Base-by-base conservation (phyloP, 305 asterid species). In the Nicotiana rustica region DNA sequence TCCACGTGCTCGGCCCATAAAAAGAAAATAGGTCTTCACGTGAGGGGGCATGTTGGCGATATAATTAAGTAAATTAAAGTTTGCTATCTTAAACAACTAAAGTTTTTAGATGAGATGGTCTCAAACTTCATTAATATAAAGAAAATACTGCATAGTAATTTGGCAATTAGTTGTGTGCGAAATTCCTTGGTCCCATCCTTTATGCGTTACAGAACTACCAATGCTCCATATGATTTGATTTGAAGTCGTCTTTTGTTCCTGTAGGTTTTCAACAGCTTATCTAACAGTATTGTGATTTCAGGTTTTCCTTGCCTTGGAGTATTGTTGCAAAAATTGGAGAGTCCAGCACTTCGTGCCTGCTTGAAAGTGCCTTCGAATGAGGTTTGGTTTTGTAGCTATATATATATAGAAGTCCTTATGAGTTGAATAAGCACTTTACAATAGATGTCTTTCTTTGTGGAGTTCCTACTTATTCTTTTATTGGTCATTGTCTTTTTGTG, bases 231-330 rank as follows among this genome's bases (percentile, higher is more conserved):
- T 49, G 38, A 73, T 73, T 52, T 49, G 38, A 73, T 73, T 52
- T 73, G 44, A 4, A 25, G 17, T 64, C 64, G 49, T 73, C 41
- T 73, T 73, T 73, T 31, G 41, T 44, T 44, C 21, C 14, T 25
- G 62, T 73, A 55, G 49, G 31, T 31, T 52, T 55, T 76, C 80
- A 76, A 73, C 38, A 55, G 66, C 31, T 52, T 76, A 76, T 55
- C 80, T 76, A 76, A 55, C 80, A 31, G 66, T 55, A 4, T 55
- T 55, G 83, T 66, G 83, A 73, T 80, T 89, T 88, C 93, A 96
- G 99, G 99, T 81, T 96, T 96, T 88, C 99, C 99, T 83, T 91
- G 92, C 86, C 97, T 96, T 83, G 99, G 98, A 66, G 96, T 96
- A 62, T 77, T 95, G 88, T 85, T 96, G 90, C 99, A 96, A 86